Percentiles rank a stretch among this genome's conserved stretches.
Conservation (phyloP, 257 asterid genomes). For the Paulownia fortunei region DNA sequence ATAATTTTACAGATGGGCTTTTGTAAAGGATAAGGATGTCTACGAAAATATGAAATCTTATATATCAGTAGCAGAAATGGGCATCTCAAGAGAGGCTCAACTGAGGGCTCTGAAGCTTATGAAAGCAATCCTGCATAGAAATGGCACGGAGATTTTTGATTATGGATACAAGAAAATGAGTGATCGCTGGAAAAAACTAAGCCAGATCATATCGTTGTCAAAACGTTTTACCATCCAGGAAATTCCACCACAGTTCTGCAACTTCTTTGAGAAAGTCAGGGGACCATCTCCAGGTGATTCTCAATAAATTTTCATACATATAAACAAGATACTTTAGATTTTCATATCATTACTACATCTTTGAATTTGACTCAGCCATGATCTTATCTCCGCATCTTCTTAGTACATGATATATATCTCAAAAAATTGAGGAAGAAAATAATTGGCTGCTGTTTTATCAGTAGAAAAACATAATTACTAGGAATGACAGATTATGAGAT, state of each 20-base stretch:
- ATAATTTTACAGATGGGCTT: constrained; percentile 66
- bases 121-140: constrained; percentile 41
- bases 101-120: constrained; percentile 67
- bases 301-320: not conserved
- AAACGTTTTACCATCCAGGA: constrained; percentile 56
- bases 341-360: not conserved
- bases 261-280: constrained; percentile 50
- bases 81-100: constrained; percentile 64
- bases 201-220: constrained; percentile 47
- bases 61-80: constrained; percentile 43
- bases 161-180: constrained; percentile 56
- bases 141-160: constrained; percentile 48
- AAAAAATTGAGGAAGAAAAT: no score
- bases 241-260: constrained; percentile 62
- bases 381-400: no score
- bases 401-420: no score
- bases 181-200: constrained; percentile 61
- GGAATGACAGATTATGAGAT: no score
- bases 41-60: constrained; percentile 46
- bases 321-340: not conserved
- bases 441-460: no score
- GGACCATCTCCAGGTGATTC: constrained; percentile 83
- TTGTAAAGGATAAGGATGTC: constrained; percentile 57
- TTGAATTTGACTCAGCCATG: not conserved
- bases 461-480: no score